Conservation (phyloP, 345 rosid species). For the Orychophragmus violaceus region DNA sequence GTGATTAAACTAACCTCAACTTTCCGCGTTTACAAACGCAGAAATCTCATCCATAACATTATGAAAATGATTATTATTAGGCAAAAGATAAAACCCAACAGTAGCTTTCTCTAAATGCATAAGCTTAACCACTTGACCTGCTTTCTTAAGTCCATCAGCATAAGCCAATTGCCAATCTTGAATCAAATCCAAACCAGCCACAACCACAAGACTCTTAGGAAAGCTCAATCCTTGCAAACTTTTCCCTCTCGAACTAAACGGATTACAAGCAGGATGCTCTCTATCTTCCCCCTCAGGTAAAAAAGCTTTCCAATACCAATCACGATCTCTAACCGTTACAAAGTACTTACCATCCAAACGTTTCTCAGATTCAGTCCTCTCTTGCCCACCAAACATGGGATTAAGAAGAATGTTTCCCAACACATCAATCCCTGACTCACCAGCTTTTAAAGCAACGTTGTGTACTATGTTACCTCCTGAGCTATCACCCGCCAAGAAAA, state of each 20-base stretch:
- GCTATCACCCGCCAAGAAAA: conserved; percentile 87
- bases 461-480: conserved; percentile 90
- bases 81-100: conserved; percentile 80
- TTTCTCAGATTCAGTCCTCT: conserved; percentile 74
- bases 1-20: background rate
- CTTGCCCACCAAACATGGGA: conserved; percentile 88
- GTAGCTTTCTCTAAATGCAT: conserved; percentile 69
- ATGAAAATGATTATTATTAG: conserved; percentile 71
- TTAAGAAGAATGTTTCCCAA: conserved; percentile 72
- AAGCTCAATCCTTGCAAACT: conserved; percentile 54
- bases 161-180: conserved; percentile 84
- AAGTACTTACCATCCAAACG: conserved; percentile 76
- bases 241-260: conserved; percentile 60
- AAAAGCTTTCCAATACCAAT: conserved; percentile 94
- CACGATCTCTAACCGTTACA: conserved; percentile 64
- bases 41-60: conserved; percentile 70
- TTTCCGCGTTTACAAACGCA: conserved; percentile 46
- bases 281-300: conserved; percentile 73
- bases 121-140: conserved; percentile 66
- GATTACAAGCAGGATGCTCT: conserved; percentile 87
- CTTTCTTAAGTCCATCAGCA: conserved; percentile 60
- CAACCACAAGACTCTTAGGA: conserved; percentile 76
- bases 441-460: conserved; percentile 67
- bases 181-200: conserved; percentile 81
- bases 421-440: conserved; percentile 52